These are phyloP conservation scores for Setaria viridis DNA, from an alignment of 202 grass and related monocot species.

Conservation along the genomic window DNA sequence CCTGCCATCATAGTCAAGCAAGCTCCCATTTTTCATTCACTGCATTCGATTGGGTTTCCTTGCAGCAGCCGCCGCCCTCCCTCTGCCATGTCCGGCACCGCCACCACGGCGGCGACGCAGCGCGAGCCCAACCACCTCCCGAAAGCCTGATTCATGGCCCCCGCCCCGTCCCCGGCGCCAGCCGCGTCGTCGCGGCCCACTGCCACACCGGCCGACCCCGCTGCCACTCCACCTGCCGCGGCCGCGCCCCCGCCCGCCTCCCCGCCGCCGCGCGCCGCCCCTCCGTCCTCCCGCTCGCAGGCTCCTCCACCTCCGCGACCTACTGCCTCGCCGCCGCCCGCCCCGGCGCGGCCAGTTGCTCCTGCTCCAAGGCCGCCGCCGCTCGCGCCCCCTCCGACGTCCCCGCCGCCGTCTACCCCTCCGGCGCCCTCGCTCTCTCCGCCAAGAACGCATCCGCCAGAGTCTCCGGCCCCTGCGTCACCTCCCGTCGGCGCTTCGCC, in stretches of 20 bases:
- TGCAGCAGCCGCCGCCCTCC: not conserved
- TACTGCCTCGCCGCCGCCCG: constrained; percentile 30
- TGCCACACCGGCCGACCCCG: constrained; percentile 41
- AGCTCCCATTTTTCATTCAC: not conserved
- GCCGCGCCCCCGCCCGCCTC: constrained; percentile 7
- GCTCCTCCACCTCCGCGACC: not conserved
- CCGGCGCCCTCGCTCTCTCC: constrained; percentile 18
- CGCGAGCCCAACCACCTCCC: not conserved
- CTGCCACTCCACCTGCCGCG: constrained; percentile 1
- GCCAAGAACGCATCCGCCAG: not conserved
- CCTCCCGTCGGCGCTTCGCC: constrained; percentile 17
- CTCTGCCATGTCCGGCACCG: constrained; percentile 2
- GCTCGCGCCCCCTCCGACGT: not conserved
- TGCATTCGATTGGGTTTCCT: not conserved
- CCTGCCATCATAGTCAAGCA: not conserved
- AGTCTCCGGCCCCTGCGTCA: constrained; percentile 22
- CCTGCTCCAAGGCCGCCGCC: not conserved
- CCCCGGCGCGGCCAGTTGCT: constrained; percentile 16
- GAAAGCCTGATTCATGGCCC: not conserved
- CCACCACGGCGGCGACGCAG: not conserved
- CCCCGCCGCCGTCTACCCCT: not conserved
- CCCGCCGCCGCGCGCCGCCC: constrained; percentile 19
- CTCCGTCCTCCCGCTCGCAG: not conserved
- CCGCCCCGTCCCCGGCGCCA: constrained; percentile 19
- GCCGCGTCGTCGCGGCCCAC: constrained; percentile 38